Conservation (phyloP, 2,329 filamentous ascomycete species). For the Exophiala bonariae region DNA sequence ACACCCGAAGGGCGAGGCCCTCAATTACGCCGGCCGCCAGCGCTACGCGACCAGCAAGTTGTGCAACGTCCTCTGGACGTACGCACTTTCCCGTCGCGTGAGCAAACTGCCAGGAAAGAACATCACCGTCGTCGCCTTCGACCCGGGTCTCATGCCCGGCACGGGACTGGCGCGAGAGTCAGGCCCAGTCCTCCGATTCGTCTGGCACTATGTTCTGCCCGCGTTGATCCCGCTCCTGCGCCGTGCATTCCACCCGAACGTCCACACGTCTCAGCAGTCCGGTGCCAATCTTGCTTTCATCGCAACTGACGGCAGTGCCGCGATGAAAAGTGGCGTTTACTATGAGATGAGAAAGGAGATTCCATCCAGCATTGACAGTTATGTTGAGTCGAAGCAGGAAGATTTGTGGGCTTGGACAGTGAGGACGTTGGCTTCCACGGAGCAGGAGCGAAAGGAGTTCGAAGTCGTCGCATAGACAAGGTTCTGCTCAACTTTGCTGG, state of each 20-base stretch:
- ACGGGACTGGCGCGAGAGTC: conserved; percentile 44
- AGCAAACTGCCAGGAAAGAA: conserved; percentile 27
- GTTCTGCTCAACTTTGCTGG: too few relatives aligned
- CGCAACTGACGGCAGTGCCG: conserved; percentile 35
- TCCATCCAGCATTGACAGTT: conserved; percentile 44
- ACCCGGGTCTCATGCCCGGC: conserved; percentile 53
- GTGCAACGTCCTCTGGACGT: conserved; percentile 50
- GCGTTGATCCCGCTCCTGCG: conserved; percentile 38
- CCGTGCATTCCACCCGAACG: conserved; percentile 35
- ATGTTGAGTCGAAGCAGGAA: conserved; percentile 48
- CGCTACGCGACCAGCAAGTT: conserved; percentile 50
- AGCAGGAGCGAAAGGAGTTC: conserved; percentile 31
- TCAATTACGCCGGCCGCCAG: conserved; percentile 36
- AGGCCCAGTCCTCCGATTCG: conserved; percentile 29
- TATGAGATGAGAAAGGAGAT: conserved; percentile 45
- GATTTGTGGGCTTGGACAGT: conserved; percentile 53
- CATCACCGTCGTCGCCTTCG: conserved; percentile 45
- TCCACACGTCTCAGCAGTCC: conserved; percentile 42
- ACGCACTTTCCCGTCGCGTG: conserved; percentile 44
- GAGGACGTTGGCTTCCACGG: conserved; percentile 30
- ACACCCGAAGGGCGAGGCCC: conserved; percentile 35
- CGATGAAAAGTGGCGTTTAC: conserved; percentile 42
- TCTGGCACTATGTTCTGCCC: conserved; percentile 40
- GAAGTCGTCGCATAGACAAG: too few relatives aligned
- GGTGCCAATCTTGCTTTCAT: conserved; percentile 43